Base-by-base conservation (phyloP, 352 stramenopile species). In the Globisporangium acanthophoron region DNA sequence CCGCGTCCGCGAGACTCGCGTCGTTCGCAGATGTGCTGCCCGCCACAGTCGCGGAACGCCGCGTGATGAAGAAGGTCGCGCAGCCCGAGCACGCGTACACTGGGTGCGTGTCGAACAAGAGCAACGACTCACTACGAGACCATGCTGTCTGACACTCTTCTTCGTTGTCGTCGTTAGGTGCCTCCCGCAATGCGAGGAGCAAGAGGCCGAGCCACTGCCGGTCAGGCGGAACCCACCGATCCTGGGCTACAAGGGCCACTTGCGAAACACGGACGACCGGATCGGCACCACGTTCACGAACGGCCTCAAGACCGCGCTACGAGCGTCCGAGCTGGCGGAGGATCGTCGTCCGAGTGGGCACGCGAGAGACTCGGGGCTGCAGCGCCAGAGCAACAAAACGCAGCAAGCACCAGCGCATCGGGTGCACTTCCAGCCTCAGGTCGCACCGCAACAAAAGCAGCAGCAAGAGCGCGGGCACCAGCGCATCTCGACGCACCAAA, bases 61-160 rank as follows among this genome's bases (percentile, higher is more conserved):
- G 80, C 15, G 27, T 62, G 39, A 88, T 91, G 77, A 85, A 86
- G 52, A 88, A 88, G 55, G 63, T 78, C 18, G 73, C 80, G 29
- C 77, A 74, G 59, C 76, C 80, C 0, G 80, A 91, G 56, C 73
- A 91, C 33, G 71, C 74, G 18, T 91, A 91, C 62, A 91, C 80
- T 0, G 78, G 80, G 45, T 85, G 64, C 15, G 65, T 74, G 7
- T 52, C 57, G 21, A 52, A 67, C 27, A 58, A 67, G 20, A 13
- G 29, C 13, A 5, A n/a, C n/a, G n/a, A n/a, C n/a, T n/a, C n/a
- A n/a, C n/a, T n/a, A n/a, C n/a, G n/a, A n/a, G n/a, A n/a, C n/a
- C n/a, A n/a, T n/a, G n/a, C 58, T 41, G 12, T 37, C 48, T 48
- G 8, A 27, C 54, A 4, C 43, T 56, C 3, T 53, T 37, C 20